Evolutionary conservation across 768 basidiomycete genomes (phyloP), one percentile per base, ranked within the genome.

Genomic region (Ramaria sp.): DNA sequence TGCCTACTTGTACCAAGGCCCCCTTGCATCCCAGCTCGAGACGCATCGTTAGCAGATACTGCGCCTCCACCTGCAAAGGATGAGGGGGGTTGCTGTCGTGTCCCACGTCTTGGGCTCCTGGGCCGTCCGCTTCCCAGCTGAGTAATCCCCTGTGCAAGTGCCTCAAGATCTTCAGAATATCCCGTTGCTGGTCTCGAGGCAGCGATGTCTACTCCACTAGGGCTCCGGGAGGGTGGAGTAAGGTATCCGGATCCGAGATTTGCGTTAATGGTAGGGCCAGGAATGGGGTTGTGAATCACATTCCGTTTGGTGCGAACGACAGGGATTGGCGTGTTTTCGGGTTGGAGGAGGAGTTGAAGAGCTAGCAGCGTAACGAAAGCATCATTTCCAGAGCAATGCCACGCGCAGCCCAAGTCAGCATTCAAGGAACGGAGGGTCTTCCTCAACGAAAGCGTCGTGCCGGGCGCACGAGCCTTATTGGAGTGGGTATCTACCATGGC

Each of bases 371-470:
- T 71, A 73, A 86, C 73, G 63, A 86, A 80, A 3, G 89, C 84
- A 60, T 88, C 84, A 66, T 91, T 91, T 13, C 88, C 88, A n/a
- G 88, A 72, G 63, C 90, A 89, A 66, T 86, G 80, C 58, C 84
- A 65, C 13, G 68, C 65, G 57, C 78, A 80, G 59, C 65, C 64
- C 52, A 68, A 42, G 63, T 68, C 65, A 52, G 76, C 63, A 17
- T 77, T 74, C 37, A 87, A 73, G 4, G 85, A 84, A 54, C 73
- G 76, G n/a, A 91, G 67, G 39, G 87, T 68, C 60, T 75, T 77
- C 11, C 79, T 75, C 1, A 91, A 76, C 20, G 82, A 81, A n/a
- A 90, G 76, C 1, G 75, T 72, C 10, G 82, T 73, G 31, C 77
- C 78, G 0, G 73, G 70, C 1, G 67, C 49, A 31, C 88, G 83